Evolutionary conservation across 2,329 filamentous ascomycete species (phyloP).

Genomic region (Achaetomium macrosporum): DNA sequence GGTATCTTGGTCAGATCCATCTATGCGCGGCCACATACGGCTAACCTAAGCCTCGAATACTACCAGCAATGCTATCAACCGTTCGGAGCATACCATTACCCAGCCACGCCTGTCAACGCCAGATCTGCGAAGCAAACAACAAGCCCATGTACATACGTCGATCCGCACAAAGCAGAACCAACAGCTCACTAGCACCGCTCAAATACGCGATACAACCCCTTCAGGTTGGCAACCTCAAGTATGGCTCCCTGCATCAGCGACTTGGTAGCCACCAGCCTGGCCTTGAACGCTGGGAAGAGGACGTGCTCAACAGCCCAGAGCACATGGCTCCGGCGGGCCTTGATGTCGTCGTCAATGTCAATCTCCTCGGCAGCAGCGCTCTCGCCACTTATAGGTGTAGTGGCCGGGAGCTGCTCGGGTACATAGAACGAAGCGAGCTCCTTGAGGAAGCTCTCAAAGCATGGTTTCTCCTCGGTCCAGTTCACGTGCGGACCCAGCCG

Average conservation of each 20-base stretch:
- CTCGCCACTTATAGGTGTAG: slow-evolving; percentile 27
- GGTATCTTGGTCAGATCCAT: too few relatives aligned
- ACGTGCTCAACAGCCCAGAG: slow-evolving; percentile 72
- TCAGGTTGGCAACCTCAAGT: slow-evolving; percentile 84
- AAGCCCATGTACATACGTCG: too few relatives aligned
- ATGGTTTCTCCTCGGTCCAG: slow-evolving; percentile 78
- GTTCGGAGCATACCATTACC: too few relatives aligned
- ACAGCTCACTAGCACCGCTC: slow-evolving; percentile 67
- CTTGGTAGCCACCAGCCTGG: slow-evolving; percentile 75
- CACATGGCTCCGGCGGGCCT: slow-evolving; percentile 61
- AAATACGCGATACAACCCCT: slow-evolving; percentile 90
- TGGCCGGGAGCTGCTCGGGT: slow-evolving; percentile 70
- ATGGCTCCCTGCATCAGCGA: slow-evolving; percentile 67
- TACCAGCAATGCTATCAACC: too few relatives aligned
- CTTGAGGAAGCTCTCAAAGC: slow-evolving; percentile 77
- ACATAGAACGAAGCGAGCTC: slow-evolving; percentile 89
- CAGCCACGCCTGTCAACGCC: too few relatives aligned
- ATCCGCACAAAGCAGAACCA: neutral
- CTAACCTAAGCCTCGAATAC: too few relatives aligned
- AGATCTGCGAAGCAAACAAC: too few relatives aligned
- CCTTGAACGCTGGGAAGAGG: slow-evolving; percentile 84
- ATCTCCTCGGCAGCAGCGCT: slow-evolving; percentile 33
- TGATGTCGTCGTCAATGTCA: slow-evolving; percentile 44
- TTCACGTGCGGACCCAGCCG: slow-evolving; percentile 81
- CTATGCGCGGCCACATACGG: too few relatives aligned